phyloP scores from a whole-genome alignment of 139 green algal genomes.

The Volvox reticuliferus region DNA sequence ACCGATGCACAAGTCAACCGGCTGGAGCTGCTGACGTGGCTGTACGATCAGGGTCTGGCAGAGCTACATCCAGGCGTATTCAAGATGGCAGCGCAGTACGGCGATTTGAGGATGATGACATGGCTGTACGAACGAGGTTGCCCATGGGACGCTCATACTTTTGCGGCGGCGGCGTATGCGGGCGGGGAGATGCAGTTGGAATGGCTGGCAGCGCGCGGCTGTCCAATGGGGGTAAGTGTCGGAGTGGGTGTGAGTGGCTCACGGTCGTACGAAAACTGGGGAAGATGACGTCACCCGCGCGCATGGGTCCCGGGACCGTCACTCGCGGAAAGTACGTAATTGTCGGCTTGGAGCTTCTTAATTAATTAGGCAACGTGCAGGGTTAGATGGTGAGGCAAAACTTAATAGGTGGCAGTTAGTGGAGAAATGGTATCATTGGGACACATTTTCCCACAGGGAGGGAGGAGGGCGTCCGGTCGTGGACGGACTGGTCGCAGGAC shows the following conservation, averaged over 20 bases:
- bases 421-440: too few species aligned
- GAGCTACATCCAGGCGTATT: not conserved
- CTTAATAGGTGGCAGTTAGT: too few species aligned
- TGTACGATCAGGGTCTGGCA: not conserved
- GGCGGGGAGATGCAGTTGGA: constrained; percentile 23
- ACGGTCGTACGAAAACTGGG: too few species aligned
- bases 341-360: not conserved
- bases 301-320: too few species aligned
- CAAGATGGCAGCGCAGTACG: not conserved
- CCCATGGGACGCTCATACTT: not conserved
- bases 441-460: too few species aligned
- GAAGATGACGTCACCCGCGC: too few species aligned
- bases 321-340: not conserved
- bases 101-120: not conserved
- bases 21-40: constrained; percentile 13
- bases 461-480: too few species aligned
- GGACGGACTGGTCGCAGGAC: too few species aligned
- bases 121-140: constrained; percentile 18
- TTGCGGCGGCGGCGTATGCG: not conserved
- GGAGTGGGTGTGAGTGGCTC: not conserved
- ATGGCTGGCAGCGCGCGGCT: constrained; percentile 7
- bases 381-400: too few species aligned
- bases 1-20: not conserved
- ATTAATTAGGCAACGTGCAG: too few species aligned
- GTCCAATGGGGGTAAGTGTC: constrained; percentile 14